Evolutionary conservation across 352 stramenopile species (phyloP).

Genomic region (Pythium phragmitis): DNA sequence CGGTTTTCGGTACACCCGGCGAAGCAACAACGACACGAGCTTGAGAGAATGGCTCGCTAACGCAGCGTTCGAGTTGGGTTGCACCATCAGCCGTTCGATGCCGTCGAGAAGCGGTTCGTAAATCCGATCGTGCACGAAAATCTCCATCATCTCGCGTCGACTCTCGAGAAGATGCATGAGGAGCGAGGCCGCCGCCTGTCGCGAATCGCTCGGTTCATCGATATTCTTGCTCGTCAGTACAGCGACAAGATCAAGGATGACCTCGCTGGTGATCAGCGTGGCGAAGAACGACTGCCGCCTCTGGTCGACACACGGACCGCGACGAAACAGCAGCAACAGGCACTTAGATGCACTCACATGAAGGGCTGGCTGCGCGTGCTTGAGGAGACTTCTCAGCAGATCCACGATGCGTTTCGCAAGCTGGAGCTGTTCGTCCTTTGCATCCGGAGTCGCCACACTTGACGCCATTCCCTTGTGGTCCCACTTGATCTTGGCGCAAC

Average conservation of each 20-base stretch:
- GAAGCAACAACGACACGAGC: slow-evolving; percentile 50
- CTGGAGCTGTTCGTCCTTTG: slow-evolving; percentile 19
- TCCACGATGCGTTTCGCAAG: slow-evolving; percentile 44
- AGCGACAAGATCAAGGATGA: slow-evolving; percentile 55
- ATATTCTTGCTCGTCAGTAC: slow-evolving; percentile 44
- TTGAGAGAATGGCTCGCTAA: slow-evolving; percentile 51
- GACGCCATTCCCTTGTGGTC: neutral
- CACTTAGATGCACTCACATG: slow-evolving; percentile 74
- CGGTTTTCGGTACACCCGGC: slow-evolving; percentile 39
- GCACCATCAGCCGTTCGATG: slow-evolving; percentile 22
- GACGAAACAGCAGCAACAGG: slow-evolving; percentile 59
- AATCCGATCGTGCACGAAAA: slow-evolving; percentile 59
- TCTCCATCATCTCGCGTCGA: slow-evolving; percentile 42
- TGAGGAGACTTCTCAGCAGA: slow-evolving; percentile 46
- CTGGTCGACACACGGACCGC: slow-evolving; percentile 31
- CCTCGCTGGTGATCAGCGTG: slow-evolving; percentile 42
- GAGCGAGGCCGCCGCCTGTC: slow-evolving; percentile 59
- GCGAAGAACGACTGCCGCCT: slow-evolving; percentile 31
- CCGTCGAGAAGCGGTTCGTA: slow-evolving; percentile 59
- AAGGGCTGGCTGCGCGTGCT: slow-evolving; percentile 55
- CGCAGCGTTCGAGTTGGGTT: slow-evolving; percentile 30
- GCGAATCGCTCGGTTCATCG: slow-evolving; percentile 69
- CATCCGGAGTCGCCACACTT: neutral
- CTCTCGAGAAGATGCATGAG: slow-evolving; percentile 72
- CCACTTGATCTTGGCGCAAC: slow-evolving; percentile 72